Percentiles rank a stretch among this genome's conserved stretches.
phyloP scores from a whole-genome alignment of 2,329 filamentous ascomycete species.

The Incumbomyces lentus region DNA sequence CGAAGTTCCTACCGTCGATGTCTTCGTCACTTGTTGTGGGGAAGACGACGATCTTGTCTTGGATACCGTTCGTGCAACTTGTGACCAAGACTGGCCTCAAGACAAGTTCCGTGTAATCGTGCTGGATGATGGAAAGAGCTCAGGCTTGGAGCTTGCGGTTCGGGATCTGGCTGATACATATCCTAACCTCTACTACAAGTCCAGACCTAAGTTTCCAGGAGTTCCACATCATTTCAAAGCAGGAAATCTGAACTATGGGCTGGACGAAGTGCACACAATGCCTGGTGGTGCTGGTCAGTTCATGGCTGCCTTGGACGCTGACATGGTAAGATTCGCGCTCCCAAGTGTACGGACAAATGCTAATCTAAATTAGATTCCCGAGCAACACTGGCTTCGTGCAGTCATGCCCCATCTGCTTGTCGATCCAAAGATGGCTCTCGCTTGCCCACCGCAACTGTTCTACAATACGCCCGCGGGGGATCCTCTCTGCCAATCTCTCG shows the following conservation, averaged over 20 bases:
- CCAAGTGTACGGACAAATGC: constrained; percentile 49
- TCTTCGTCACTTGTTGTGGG: constrained; percentile 47
- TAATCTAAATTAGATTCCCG: constrained; percentile 19
- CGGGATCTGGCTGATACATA: constrained; percentile 27
- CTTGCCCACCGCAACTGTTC: constrained; percentile 15
- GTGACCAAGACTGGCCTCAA: constrained; percentile 43
- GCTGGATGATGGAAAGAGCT: constrained; percentile 39
- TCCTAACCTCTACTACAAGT: constrained; percentile 34
- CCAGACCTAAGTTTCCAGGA: constrained; percentile 31
- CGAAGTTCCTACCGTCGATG: constrained; percentile 45
- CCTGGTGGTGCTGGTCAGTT: constrained; percentile 47
- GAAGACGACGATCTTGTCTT: constrained; percentile 47
- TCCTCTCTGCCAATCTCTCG: constrained; percentile 24
- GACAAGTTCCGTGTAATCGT: constrained; percentile 45
- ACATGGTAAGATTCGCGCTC: constrained; percentile 18
- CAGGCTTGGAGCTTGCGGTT: constrained; percentile 28
- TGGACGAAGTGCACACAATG: constrained; percentile 41
- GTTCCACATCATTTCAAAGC: constrained; percentile 23
- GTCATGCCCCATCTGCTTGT: constrained; percentile 22
- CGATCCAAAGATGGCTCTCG: constrained; percentile 21
- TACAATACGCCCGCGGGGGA: constrained; percentile 39
- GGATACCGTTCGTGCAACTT: constrained; percentile 45
- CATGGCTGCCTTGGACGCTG: constrained; percentile 29
- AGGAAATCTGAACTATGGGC: constrained; percentile 42
- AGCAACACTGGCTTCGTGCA: constrained; percentile 24